Evolutionary conservation across 2,329 filamentous ascomycete genomes (phyloP).

Genomic region (Paraphaeosphaeria minitans): DNA sequence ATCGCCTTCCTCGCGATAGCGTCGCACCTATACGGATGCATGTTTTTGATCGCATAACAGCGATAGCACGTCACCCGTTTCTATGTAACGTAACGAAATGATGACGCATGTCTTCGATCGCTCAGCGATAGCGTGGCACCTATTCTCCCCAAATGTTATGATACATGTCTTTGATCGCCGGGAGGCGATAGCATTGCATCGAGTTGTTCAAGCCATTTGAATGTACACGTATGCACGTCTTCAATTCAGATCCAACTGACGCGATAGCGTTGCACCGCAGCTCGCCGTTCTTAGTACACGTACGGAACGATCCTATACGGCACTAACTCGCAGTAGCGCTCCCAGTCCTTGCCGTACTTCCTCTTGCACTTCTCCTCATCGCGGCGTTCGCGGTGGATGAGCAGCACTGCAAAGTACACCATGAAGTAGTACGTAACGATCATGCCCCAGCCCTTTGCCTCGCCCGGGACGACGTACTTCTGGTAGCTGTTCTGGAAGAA

Average conservation of each 20-base stretch:
- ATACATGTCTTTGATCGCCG: slow-evolving; percentile 16
- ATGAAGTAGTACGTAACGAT: slow-evolving; percentile 94
- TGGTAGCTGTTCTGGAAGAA: slow-evolving; percentile 62
- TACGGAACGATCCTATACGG: slow-evolving; percentile 82
- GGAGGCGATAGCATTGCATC: slow-evolving; percentile 32
- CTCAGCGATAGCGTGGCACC: slow-evolving; percentile 8
- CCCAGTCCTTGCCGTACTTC: slow-evolving; percentile 95
- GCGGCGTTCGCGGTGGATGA: slow-evolving; percentile 83
- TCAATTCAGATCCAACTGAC: slow-evolving; percentile 23
- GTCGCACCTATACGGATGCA: neutral
- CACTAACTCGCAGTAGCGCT: slow-evolving; percentile 82
- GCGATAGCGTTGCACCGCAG: slow-evolving; percentile 34
- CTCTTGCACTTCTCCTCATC: slow-evolving; percentile 89
- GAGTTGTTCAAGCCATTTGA: neutral
- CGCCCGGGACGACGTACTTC: slow-evolving; percentile 70
- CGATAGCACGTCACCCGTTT: slow-evolving; percentile 3
- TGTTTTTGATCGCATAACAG: slow-evolving; percentile 6
- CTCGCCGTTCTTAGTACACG: slow-evolving; percentile 66
- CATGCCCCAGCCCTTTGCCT: slow-evolving; percentile 81
- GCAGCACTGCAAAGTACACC: slow-evolving; percentile 83
- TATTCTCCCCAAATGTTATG: neutral
- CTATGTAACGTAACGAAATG: neutral
- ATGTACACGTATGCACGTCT: slow-evolving; percentile 27
- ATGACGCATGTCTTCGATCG: slow-evolving; percentile 7
- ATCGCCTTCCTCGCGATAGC: neutral